Conservation (phyloP, 345 rosid genomes). For the Arabidopsis suecica region DNA sequence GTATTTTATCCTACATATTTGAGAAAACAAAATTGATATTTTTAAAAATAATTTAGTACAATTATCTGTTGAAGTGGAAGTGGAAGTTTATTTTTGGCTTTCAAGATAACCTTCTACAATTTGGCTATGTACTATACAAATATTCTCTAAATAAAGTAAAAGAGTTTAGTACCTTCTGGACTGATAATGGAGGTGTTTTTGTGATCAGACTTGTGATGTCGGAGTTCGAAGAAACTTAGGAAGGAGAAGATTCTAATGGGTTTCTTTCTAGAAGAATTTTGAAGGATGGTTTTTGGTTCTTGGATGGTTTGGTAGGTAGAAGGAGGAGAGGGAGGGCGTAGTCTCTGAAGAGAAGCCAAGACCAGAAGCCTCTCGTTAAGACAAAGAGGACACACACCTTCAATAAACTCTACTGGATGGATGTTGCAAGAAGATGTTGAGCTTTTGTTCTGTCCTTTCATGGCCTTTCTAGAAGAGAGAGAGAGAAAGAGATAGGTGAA, state of each 20-base stretch:
- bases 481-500: constrained; percentile 4
- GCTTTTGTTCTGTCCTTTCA: constrained; percentile 61
- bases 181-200: constrained; percentile 20
- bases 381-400: constrained; percentile 82
- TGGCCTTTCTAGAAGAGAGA: constrained; percentile 31
- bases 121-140: neutral
- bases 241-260: constrained; percentile 28
- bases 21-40: too few relatives aligned
- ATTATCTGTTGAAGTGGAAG: too few relatives aligned
- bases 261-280: constrained; percentile 14
- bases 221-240: constrained; percentile 24
- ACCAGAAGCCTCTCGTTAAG: constrained; percentile 72
- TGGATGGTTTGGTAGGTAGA: constrained; percentile 19
- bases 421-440: constrained; percentile 62
- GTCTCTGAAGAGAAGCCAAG: constrained; percentile 24
- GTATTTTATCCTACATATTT: too few relatives aligned
- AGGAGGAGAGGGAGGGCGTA: constrained; percentile 16
- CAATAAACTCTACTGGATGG: constrained; percentile 63
- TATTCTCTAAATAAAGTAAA: neutral
- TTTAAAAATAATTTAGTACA: too few relatives aligned
- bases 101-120: too few relatives aligned
- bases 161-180: constrained; percentile 38
- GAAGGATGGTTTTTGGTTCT: constrained; percentile 6
- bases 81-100: too few relatives aligned
- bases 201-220: constrained; percentile 28